Conservation (phyloP, 1,284 basidiomycete genomes). For the Marasmius sp. region DNA sequence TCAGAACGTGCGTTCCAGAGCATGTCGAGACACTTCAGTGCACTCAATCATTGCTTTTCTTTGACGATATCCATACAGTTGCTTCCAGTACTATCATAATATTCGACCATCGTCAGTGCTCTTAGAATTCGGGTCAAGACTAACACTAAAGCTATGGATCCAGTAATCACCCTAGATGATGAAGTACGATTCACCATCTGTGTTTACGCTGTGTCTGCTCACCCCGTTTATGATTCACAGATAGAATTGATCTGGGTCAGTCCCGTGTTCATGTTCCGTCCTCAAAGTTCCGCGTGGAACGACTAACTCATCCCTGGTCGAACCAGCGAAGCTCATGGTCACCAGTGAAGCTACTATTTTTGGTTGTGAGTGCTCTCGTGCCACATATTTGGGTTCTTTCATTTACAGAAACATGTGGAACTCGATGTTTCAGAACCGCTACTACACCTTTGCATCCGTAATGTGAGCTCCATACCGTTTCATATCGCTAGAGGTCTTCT, state of each 20-base stretch:
- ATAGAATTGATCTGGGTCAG: constrained; percentile 54
- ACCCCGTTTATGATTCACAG: constrained; percentile 25
- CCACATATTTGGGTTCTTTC: background rate
- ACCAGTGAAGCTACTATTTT: constrained; percentile 48
- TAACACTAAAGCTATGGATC: background rate
- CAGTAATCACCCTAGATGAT: constrained; percentile 52
- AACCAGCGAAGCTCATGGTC: constrained; percentile 49
- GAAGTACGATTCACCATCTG: constrained; percentile 38
- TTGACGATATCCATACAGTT: constrained; percentile 29
- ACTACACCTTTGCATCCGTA: constrained; percentile 49
- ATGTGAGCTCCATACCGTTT: constrained; percentile 35
- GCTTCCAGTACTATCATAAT: constrained; percentile 48
- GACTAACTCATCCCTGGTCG: background rate
- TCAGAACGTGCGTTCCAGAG: background rate
- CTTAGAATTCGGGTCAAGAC: background rate
- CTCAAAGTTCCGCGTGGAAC: too few relatives aligned
- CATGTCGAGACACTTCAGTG: background rate
- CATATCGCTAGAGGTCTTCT: background rate
- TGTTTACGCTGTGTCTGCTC: background rate
- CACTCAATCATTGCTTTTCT: background rate
- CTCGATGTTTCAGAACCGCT: constrained; percentile 46
- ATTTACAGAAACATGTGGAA: background rate
- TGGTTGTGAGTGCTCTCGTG: constrained; percentile 39
- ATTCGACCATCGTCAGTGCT: constrained; percentile 49
- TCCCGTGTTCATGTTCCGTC: background rate